phyloP scores from a whole-genome alignment of 805 yeast genomes.

The Kazachstania psychrophila region DNA sequence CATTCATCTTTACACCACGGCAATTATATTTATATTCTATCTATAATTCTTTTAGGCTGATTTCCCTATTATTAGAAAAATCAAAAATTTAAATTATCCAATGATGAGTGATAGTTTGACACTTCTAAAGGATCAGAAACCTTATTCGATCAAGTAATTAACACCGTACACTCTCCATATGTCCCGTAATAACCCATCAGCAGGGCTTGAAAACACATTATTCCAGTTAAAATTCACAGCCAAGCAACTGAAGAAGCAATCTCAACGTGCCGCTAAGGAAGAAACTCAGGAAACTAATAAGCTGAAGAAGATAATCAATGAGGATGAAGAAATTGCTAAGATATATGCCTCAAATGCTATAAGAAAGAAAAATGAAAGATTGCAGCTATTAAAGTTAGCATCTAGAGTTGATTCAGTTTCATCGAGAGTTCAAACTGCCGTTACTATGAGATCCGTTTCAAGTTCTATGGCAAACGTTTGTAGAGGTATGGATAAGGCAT shows the following conservation, averaged over 20 bases:
- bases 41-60: no score
- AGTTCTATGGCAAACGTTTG: constrained; percentile 91
- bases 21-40: no score
- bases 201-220: constrained; percentile 29
- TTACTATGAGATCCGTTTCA: constrained; percentile 91
- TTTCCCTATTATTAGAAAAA: no score
- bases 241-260: constrained; percentile 83
- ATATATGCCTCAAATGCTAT: constrained; percentile 94
- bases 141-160: no score
- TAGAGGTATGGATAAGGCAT: constrained; percentile 91
- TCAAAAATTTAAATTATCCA: no score
- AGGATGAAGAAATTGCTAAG: constrained; percentile 73
- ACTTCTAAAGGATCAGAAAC: no score
- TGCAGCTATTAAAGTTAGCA: constrained; percentile 71
- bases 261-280: constrained; percentile 83
- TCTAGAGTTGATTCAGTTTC: constrained; percentile 95
- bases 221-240: constrained; percentile 65
- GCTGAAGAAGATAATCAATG: constrained; percentile 53
- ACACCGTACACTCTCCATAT: no score
- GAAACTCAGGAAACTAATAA: constrained; percentile 79
- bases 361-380: constrained; percentile 77
- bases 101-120: no score
- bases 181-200: constrained; percentile 23
- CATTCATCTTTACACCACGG: no score
- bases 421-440: constrained; percentile 92